These are phyloP conservation scores for Moricandia arvensis DNA, from an alignment of 345 rosid genomes.

Conservation along the genomic window DNA sequence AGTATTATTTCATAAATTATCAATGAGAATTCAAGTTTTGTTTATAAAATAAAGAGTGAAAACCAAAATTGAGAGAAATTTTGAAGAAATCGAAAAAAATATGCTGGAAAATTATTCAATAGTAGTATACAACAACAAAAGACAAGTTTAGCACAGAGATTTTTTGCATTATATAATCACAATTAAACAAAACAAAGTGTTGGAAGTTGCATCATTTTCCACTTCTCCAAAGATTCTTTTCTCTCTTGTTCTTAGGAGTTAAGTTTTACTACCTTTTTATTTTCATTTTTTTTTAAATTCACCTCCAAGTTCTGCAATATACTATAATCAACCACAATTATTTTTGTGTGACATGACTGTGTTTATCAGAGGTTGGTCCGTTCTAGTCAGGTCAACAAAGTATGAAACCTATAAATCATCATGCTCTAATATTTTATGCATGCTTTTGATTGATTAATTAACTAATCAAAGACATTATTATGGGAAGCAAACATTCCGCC, in stretches of 20 bases:
- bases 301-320: neutral
- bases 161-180: neutral
- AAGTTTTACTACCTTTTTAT: slow-evolving; percentile 9
- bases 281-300: neutral
- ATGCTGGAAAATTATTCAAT: neutral
- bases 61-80: neutral
- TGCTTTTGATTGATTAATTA: neutral
- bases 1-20: neutral
- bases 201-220: slow-evolving; percentile 44
- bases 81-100: neutral
- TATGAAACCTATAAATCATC: neutral
- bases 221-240: slow-evolving; percentile 36
- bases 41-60: neutral
- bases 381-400: neutral
- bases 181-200: slow-evolving; percentile 11
- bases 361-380: neutral
- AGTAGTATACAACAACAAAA: neutral
- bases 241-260: neutral
- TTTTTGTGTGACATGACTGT: neutral
- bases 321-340: neutral
- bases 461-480: neutral
- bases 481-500: slow-evolving; percentile 27
- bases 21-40: neutral
- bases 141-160: neutral
- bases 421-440: neutral